Evolutionary conservation across 1,139 yeast species (phyloP).

Genomic region (Yamadazyma triangularis): DNA sequence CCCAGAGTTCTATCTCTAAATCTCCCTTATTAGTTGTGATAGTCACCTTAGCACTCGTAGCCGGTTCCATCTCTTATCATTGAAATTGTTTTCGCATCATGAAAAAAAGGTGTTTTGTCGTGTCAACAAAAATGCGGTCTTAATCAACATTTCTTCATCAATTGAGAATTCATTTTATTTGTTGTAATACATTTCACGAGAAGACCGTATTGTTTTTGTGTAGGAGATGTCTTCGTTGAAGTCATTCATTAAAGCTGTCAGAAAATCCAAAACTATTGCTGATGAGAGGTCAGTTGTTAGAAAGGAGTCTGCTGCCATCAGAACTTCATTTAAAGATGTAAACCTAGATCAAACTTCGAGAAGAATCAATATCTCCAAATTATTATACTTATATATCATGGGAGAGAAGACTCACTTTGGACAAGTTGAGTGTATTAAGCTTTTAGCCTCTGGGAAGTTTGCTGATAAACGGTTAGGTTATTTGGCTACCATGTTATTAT

Average conservation of each 20-base stretch:
- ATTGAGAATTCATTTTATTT: too few species aligned
- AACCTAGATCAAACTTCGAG: conserved; percentile 70
- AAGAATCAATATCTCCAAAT: conserved; percentile 80
- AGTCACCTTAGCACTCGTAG: conserved; percentile 56
- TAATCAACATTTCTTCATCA: too few species aligned
- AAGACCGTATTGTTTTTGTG: too few species aligned
- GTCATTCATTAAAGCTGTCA: conserved; percentile 83
- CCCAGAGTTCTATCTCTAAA: conserved; percentile 63
- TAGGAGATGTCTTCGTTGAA: conserved; percentile 67
- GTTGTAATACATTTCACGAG: too few species aligned
- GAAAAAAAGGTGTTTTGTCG: too few species aligned
- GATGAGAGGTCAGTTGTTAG: conserved; percentile 90
- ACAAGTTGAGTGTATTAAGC: conserved; percentile 92
- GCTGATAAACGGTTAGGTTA: conserved; percentile 91
- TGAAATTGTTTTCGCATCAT: too few species aligned
- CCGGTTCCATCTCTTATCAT: conserved; percentile 50
- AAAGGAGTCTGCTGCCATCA: conserved; percentile 89
- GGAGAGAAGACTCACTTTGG: conserved; percentile 99
- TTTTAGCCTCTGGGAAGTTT: conserved; percentile 81
- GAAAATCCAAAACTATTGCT: conserved; percentile 93
- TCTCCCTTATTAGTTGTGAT: conserved; percentile 58
- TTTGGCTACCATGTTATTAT: conserved; percentile 82
- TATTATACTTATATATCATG: conserved; percentile 81
- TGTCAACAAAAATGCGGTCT: too few species aligned
- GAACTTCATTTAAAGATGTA: conserved; percentile 89